Evolutionary conservation across 257 asterid genomes (phyloP), one percentile per base, ranked within the genome.

Genomic region (Asclepias syriaca): DNA sequence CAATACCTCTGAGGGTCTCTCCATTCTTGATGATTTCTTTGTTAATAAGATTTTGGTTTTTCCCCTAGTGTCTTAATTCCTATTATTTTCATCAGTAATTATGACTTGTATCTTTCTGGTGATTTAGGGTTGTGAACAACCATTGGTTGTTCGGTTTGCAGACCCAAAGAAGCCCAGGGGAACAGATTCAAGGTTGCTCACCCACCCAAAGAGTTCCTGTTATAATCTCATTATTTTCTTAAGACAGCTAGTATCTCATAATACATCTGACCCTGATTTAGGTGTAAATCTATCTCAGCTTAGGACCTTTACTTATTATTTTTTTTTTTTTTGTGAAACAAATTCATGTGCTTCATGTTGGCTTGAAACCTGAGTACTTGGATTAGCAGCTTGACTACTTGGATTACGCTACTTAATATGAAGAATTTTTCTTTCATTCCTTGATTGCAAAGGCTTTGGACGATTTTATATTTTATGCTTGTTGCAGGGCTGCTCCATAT

Each of bases 121-220:
- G 68, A 65, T 68, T 77, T 80, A 91, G 98, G 97, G 96, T 78
- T 91, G 97, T 75, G 95, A 91, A n/a, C 88, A 81, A 77, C 97
- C 96, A 21, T 79, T 94, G 89, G 77, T 89, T 80, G 96, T 94
- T 75, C 90, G 96, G 76, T 94, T 94, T 84, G 98, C 97, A 46
- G 95, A 84, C 72, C 97, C 97, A 6, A 94, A 87, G 88, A 91
- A 85, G 87, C 98, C 97, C 67, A 88, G 89, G 67, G 3, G 45
- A 22, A 86, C 87, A 73, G 97, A 89, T 71, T 70, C 86, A 64
- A 89, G 96, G 98, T 93, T 59, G 50, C 73, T 56, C 22, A 60
- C 70, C 71, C 55, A 58, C 77, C 75, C 49, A 27, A 64, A 49
- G 29, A 49, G 51, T 72, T 69, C 22, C 32, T 16, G 4, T 8